Evolutionary conservation across 371 early-diverging fungal genomes (phyloP).

Genomic region (Basidiobolus meristosporus): DNA sequence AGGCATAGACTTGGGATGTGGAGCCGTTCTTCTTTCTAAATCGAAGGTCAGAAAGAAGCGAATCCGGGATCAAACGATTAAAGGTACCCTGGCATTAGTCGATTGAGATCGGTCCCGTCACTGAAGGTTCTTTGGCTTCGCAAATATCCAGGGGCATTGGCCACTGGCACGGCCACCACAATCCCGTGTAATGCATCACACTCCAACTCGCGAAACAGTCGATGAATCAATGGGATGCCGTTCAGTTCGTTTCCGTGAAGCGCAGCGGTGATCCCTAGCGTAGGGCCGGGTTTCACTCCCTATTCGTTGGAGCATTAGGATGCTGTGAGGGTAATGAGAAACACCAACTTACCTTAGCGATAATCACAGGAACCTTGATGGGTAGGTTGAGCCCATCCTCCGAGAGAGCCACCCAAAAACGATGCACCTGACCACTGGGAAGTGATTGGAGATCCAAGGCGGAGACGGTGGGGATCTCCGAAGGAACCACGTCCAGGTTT

Average conservation of each 20-base stretch:
- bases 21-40: conserved; percentile 36
- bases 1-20: conserved; percentile 63
- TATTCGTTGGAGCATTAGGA: not conserved
- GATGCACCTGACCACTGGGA: conserved; percentile 22
- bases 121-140: conserved; percentile 61
- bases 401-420: conserved; percentile 36
- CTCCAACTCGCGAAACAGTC: conserved; percentile 58
- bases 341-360: conserved; percentile 18
- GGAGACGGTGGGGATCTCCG: conserved; percentile 17
- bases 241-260: conserved; percentile 86
- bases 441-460: conserved; percentile 19
- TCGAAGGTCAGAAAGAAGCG: too few relatives aligned
- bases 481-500: conserved; percentile 4
- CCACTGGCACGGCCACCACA: conserved; percentile 73
- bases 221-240: conserved; percentile 79
- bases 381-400: conserved; percentile 31
- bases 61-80: too few relatives aligned
- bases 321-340: not conserved
- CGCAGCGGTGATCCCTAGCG: conserved; percentile 42
- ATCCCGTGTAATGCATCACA: conserved; percentile 53
- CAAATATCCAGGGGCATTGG: conserved; percentile 72
- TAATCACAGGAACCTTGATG: conserved; percentile 36
- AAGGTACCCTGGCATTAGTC: conserved; percentile 63
- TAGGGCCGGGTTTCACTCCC: conserved; percentile 23
- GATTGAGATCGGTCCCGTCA: conserved; percentile 69